Evolutionary conservation across 257 asterid genomes (phyloP).

Genomic region (Solanum chilense): DNA sequence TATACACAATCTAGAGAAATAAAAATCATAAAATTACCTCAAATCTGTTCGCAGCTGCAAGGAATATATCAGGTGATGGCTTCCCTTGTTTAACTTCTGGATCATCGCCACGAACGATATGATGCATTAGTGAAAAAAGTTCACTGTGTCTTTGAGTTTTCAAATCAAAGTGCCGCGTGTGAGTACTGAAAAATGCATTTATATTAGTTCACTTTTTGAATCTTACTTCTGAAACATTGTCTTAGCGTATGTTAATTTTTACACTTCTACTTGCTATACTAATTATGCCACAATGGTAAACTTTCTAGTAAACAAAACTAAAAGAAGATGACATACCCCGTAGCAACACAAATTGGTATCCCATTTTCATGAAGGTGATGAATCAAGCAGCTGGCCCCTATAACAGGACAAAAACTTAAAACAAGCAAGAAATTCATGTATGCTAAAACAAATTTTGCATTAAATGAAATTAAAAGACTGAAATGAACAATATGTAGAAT

Average conservation of each 20-base stretch:
- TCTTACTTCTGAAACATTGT: neutral
- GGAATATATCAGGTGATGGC: conserved; percentile 89
- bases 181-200: conserved; percentile 45
- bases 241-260: neutral
- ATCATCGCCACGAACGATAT: conserved; percentile 86
- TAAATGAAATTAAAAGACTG: neutral
- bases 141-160: conserved; percentile 78
- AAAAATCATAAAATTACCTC: conserved; percentile 37
- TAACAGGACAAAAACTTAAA: conserved; percentile 3
- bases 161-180: conserved; percentile 77
- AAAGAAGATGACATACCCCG: conserved; percentile 46
- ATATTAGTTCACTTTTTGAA: conserved; percentile 5
- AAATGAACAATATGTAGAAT: neutral
- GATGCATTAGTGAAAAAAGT: conserved; percentile 84
- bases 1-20: neutral
- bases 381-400: conserved; percentile 71
- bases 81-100: conserved; percentile 95
- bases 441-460: neutral
- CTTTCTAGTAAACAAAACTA: neutral
- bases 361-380: conserved; percentile 77
- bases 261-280: neutral
- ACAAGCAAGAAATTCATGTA: neutral
- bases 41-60: conserved; percentile 84
- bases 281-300: neutral
- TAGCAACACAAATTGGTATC: conserved; percentile 85